A percentile compares a stretch with the other conserved stretches of the same genome.
These are phyloP conservation scores for Saccharum officinarum DNA, from an alignment of 176 grass and related monocot genomes.

Conservation along the genomic window DNA sequence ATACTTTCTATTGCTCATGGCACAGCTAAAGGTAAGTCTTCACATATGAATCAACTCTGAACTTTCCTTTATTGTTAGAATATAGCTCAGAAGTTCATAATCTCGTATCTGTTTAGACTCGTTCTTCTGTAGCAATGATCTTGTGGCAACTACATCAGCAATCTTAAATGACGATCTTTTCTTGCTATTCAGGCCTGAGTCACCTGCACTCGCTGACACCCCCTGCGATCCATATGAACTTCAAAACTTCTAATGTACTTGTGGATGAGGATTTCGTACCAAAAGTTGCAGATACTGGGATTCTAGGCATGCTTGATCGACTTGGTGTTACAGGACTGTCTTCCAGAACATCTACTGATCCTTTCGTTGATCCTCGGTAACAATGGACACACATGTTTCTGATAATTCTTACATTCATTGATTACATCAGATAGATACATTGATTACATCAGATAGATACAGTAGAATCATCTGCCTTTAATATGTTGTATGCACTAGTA, in stretches of 20 bases:
- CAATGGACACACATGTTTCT: not conserved
- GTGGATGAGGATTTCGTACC: constrained; percentile 83
- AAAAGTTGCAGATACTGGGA: constrained; percentile 77
- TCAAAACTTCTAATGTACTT: constrained; percentile 92
- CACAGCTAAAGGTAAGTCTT: constrained; percentile 76
- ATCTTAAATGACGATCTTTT: constrained; percentile 17
- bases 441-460: constrained; percentile 5
- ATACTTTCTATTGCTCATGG: constrained; percentile 94
- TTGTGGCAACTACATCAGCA: not conserved
- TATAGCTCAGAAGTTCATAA: not conserved
- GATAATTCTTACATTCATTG: constrained; percentile 4
- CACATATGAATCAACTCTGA: not conserved
- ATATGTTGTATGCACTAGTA: not conserved
- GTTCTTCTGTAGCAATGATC: constrained; percentile 7
- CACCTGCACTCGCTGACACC: constrained; percentile 87
- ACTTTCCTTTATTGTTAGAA: not conserved
- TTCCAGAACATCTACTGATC: constrained; percentile 51
- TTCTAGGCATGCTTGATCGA: constrained; percentile 71
- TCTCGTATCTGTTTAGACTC: not conserved
- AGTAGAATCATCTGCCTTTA: not conserved
- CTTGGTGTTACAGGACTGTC: constrained; percentile 51
- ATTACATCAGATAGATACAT: not conserved
- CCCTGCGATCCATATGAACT: constrained; percentile 80
- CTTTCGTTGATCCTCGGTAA: constrained; percentile 93
- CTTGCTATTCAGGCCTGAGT: constrained; percentile 60